A percentile compares a stretch with the other conserved stretches of the same genome.
phyloP scores from a whole-genome alignment of 2,329 filamentous ascomycete genomes.

The Lasiodiplodia sp. region DNA sequence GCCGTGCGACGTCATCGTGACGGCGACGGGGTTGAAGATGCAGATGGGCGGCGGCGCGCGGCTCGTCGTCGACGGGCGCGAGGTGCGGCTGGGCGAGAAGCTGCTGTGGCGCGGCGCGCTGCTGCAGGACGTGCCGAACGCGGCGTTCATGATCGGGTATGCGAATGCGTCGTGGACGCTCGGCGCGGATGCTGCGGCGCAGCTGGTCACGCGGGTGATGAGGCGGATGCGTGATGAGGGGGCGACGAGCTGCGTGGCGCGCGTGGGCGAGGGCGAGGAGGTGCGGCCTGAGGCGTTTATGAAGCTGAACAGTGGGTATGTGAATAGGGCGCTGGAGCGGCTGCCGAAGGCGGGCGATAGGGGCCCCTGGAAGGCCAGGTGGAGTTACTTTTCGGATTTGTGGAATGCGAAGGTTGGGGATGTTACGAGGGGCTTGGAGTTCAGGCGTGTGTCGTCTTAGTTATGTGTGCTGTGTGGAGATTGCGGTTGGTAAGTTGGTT shows the following conservation, averaged over 20 bases:
- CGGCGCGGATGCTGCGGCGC: conserved; percentile 62
- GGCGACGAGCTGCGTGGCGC: background rate
- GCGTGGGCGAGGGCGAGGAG: background rate
- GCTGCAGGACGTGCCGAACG: conserved; percentile 69
- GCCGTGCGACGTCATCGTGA: conserved; percentile 67
- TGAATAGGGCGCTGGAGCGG: conserved; percentile 50
- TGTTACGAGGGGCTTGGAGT: conserved; percentile 51
- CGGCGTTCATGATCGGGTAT: conserved; percentile 66
- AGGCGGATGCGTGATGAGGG: conserved; percentile 52
- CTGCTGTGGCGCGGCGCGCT: conserved; percentile 68
- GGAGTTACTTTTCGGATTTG: conserved; percentile 54
- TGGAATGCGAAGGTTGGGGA: conserved; percentile 52
- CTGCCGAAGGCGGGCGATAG: conserved; percentile 58
- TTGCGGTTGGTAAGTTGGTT: background rate
- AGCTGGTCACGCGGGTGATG: conserved; percentile 59
- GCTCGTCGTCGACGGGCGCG: conserved; percentile 59
- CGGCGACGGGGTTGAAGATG: conserved; percentile 68
- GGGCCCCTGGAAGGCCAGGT: conserved; percentile 53
- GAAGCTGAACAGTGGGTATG: conserved; percentile 59
- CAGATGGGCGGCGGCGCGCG: conserved; percentile 61
- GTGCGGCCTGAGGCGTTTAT: conserved; percentile 42
- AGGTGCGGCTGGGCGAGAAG: conserved; percentile 55
- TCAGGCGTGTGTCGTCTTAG: conserved; percentile 26
- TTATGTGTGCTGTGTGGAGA: background rate
- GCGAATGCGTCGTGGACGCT: conserved; percentile 68